Evolutionary conservation across 352 stramenopile species (phyloP), one percentile per base, ranked within the genome.

Genomic region (Phytophthora idaei): DNA sequence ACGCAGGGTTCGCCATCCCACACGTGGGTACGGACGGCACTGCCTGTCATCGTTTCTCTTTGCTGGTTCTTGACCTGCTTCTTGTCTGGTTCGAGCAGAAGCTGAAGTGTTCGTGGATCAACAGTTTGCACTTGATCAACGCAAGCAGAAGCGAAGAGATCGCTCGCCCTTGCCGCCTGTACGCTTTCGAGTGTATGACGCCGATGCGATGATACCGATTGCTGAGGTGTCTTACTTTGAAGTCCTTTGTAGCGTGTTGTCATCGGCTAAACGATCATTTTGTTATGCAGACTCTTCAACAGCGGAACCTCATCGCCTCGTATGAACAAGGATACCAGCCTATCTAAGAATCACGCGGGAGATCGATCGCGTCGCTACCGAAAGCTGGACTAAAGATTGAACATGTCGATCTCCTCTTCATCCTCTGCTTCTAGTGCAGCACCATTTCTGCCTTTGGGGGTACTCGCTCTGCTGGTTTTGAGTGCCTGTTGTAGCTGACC

Each of bases 321-420:
- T 73, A 71, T 29, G 63, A 76, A 57, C 27, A 65, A 59, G 57
- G 53, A 60, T 63, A 77, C 10, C 59, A 64, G 50, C 47, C 63
- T 39, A 62, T 34, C 11, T 59, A 67, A 56, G 5, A 15, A 49
- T 15, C 21, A 6, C 41, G 5, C 6, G 11, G 39, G 39, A 45
- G 6, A 9, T 48, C 42, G 12, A 48, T 12, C 42, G 42, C 42
- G 15, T 29, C 17, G 42, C 12, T 29, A 29, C 14, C 12, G 32
- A 15, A n/a, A 55, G 2, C 5, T 42, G 47, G 25, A 57, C 32
- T 44, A 87, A 29, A 85, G 46, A 45, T 73, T 84, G 31, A 85
- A 87, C 78, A 89, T 84, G 51, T 89, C 80, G 41, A 89, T 84
- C 59, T 89, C 78, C 1, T 83, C 64, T 15, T 66, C 57, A 14